Conservation (phyloP, 805 yeast species). For the Soucietia sequanensis region DNA sequence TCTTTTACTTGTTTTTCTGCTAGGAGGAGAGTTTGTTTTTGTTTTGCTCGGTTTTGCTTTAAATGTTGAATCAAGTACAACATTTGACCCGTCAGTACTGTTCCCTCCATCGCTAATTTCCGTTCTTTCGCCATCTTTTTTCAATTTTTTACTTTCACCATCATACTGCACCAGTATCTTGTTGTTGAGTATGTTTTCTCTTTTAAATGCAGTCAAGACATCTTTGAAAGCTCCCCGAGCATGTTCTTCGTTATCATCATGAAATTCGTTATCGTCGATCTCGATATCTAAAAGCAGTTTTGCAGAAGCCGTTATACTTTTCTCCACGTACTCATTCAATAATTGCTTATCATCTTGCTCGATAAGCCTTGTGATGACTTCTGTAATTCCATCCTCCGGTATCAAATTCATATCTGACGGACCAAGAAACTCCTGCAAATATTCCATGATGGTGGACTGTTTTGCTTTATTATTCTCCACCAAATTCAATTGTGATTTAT, state of each 20-base stretch:
- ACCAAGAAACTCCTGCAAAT: conserved; percentile 49
- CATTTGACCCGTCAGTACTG: no score
- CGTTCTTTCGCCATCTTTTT: no score
- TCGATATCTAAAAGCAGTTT: conserved; percentile 45
- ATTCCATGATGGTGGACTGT: conserved; percentile 17
- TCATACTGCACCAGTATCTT: not conserved
- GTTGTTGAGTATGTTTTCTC: conserved; percentile 5
- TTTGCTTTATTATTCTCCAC: conserved; percentile 9
- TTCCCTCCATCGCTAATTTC: no score
- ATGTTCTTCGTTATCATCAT: conserved; percentile 24
- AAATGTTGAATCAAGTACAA: no score
- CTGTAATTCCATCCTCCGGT: conserved; percentile 72
- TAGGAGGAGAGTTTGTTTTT: not conserved
- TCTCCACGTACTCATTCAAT: conserved; percentile 58
- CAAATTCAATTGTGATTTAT: conserved; percentile 1
- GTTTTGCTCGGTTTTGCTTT: conserved; percentile 1
- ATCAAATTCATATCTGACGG: conserved; percentile 65
- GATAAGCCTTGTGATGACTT: conserved; percentile 69
- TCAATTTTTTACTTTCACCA: no score
- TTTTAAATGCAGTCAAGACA: conserved; percentile 42
- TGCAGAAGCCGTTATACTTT: conserved; percentile 54
- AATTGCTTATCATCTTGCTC: conserved; percentile 81
- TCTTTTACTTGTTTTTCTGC: conserved; percentile 2
- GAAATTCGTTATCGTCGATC: conserved; percentile 33
- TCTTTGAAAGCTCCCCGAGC: conserved; percentile 38